Base-by-base conservation (phyloP, 768 basidiomycete genomes). In the Xerocomus spinulosus region DNA sequence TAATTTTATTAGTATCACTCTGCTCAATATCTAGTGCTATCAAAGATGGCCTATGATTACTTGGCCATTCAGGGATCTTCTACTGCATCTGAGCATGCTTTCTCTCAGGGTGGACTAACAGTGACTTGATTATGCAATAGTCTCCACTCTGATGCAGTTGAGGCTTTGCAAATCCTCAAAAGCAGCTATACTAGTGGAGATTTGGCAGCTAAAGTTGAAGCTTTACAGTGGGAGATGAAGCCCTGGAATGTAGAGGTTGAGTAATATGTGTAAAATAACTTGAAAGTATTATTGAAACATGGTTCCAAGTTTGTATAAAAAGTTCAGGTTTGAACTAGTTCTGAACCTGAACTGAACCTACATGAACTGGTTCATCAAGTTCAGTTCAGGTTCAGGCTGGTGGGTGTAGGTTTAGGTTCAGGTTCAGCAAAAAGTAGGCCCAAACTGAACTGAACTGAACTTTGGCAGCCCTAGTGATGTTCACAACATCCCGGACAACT, bases 401-500 rank as follows among this genome's bases (percentile, higher is more conserved):
- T n/a, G n/a, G n/a, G n/a, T n/a, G n/a, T n/a, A n/a, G n/a, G n/a
- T n/a, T n/a, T n/a, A n/a, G n/a, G n/a, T n/a, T n/a, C n/a, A 42
- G 26, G 41, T 42, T 42, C 41, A 29, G 13, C 26, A 9, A 4
- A 30, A 18, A 18, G 4, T 23, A 15, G 21, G 6, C 23, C 53
- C n/a, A 64, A 63, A 18, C 55, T 67, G 0, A 76, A 79, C 48
- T 70, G 70, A 0, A 50, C 70, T 0, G 72, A 75, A 1, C 58
- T 78, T 0, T 57, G n/a, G n/a, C n/a, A n/a, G n/a, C n/a, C n/a
- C n/a, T n/a, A n/a, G n/a, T n/a, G n/a, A n/a, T n/a, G n/a, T 30
- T 0, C 46, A 51, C 3, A 21, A 28, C 7, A 57, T 76, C 1
- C 49, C 67, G 2, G 75, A 79, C 36, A 4, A 23, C 0, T 42